phyloP scores from a whole-genome alignment of 176 grass and related monocot species.

The Oryza glumipatula region DNA sequence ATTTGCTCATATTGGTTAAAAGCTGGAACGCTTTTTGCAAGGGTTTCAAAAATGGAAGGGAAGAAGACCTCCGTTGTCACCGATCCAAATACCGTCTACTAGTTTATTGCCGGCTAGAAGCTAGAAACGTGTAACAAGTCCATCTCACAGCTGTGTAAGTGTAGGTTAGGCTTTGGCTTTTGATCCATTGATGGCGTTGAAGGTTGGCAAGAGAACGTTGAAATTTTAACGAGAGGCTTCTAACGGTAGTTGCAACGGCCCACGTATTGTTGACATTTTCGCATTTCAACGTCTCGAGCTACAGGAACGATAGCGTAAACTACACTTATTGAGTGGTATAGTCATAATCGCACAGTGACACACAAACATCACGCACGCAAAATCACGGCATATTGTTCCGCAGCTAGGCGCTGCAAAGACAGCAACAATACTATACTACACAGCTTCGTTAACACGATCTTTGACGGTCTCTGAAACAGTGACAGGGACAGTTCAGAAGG shows the following conservation, averaged over 20 bases:
- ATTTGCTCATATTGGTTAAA: not conserved
- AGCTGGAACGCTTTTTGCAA: not conserved
- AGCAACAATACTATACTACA: not conserved
- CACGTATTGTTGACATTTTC: not conserved
- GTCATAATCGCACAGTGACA: not conserved
- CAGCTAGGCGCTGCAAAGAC: not conserved
- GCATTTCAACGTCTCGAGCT: not conserved
- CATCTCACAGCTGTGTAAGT: no score
- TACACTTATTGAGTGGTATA: not conserved
- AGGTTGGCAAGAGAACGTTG: not conserved
- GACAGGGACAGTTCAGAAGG: not conserved
- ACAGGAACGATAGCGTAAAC: not conserved
- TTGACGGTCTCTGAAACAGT: not conserved
- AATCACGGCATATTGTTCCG: not conserved
- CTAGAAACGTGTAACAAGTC: no score
- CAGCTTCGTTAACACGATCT: not conserved
- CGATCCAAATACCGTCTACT: no score
- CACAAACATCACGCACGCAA: not conserved
- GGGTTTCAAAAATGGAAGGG: not conserved
- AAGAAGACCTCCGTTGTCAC: not conserved
- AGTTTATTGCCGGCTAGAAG: not conserved
- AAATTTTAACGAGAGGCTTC: not conserved
- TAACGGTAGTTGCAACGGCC: constrained; percentile 13
- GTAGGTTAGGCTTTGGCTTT: not conserved
- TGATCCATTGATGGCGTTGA: not conserved